These are phyloP conservation scores for Nannochloropsis gaditana DNA, from an alignment of 108 stramenopile species.

Conservation along the genomic window DNA sequence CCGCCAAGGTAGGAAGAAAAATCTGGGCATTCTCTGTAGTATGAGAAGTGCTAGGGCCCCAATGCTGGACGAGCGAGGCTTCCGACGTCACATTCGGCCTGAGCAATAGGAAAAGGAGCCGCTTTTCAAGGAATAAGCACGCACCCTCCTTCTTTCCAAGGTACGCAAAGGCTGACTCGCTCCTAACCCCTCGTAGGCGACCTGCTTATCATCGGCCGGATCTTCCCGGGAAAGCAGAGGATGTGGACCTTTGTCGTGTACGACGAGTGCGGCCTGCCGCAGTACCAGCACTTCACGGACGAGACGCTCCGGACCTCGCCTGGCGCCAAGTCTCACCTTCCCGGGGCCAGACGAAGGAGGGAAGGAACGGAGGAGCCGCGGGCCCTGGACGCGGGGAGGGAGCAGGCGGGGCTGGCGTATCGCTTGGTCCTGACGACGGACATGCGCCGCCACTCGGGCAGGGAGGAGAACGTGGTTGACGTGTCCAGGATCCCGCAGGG, in stretches of 20 bases:
- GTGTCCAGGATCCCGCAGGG: neutral
- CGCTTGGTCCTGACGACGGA: neutral
- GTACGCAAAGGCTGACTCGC: neutral
- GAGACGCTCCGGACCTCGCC: neutral
- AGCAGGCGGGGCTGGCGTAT: neutral
- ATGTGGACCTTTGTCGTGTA: constrained; percentile 16
- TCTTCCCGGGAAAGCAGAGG: neutral
- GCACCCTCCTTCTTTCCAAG: too few species aligned
- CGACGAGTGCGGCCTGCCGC: neutral
- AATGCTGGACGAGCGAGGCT: too few species aligned
- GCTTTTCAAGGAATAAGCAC: too few species aligned
- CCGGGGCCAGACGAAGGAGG: neutral
- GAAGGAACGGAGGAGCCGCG: neutral
- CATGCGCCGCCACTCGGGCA: neutral
- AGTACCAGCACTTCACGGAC: neutral
- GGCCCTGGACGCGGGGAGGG: neutral
- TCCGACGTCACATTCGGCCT: too few species aligned
- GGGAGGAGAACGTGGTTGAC: neutral
- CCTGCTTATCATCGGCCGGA: neutral
- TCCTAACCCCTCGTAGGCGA: neutral
- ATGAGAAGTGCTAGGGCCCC: too few species aligned
- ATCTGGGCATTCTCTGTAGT: too few species aligned
- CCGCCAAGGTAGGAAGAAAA: neutral
- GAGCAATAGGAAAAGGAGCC: too few species aligned
- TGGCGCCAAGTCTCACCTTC: neutral